Conservation (phyloP, 768 basidiomycete genomes). For the Xerocomellus dryophilus region DNA sequence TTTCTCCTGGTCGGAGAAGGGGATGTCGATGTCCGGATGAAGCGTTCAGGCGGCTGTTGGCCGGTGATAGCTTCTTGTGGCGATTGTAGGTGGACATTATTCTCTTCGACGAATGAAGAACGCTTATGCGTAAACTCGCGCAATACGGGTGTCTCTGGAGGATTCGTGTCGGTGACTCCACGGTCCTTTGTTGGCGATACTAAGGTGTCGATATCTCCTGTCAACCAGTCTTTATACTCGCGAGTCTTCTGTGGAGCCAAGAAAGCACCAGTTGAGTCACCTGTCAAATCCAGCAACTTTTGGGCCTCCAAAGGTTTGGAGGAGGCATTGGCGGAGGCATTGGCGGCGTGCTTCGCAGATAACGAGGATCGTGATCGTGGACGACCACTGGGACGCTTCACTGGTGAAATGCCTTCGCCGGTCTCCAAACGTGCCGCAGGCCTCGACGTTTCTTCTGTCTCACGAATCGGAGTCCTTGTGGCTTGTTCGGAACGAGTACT, state of each 20-base stretch:
- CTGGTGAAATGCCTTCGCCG: constrained; percentile 9
- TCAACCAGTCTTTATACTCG: constrained; percentile 66
- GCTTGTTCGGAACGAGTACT: constrained; percentile 56
- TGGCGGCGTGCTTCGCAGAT: constrained; percentile 48
- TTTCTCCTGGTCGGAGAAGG: constrained; percentile 23
- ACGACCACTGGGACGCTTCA: constrained; percentile 20
- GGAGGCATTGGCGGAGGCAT: constrained; percentile 44
- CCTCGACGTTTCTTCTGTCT: constrained; percentile 20
- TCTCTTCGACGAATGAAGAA: constrained; percentile 60
- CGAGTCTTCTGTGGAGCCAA: constrained; percentile 21
- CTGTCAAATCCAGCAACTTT: constrained; percentile 20
- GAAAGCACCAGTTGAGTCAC: constrained; percentile 5
- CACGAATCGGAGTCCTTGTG: constrained; percentile 52
- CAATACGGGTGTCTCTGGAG: constrained; percentile 45
- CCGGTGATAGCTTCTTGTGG: constrained; percentile 35
- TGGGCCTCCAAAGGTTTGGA: constrained; percentile 36
- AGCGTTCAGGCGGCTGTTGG: constrained; percentile 14
- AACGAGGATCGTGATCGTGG: constrained; percentile 41
- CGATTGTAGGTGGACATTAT: constrained; percentile 25
- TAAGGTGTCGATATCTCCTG: constrained; percentile 56
- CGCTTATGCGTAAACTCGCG: constrained; percentile 73
- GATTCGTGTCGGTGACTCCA: constrained; percentile 11
- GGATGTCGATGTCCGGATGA: constrained; percentile 3
- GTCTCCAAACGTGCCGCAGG: constrained; percentile 13
- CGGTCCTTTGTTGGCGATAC: constrained; percentile 18